Base-by-base conservation (phyloP, 257 asterid species). In the Fraxinus cuspidata region DNA sequence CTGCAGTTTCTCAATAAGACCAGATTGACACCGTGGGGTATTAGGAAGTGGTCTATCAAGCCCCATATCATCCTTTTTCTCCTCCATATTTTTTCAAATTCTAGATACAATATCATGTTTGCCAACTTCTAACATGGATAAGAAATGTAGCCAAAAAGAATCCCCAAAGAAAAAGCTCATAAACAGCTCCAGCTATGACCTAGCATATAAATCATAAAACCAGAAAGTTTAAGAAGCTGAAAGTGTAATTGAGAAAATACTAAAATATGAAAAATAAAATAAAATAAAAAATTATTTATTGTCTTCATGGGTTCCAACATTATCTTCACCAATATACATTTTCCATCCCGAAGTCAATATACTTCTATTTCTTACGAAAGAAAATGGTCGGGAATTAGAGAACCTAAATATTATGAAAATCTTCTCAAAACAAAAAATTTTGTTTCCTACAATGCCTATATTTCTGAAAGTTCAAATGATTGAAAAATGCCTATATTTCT, bases 1-100 rank as follows among this genome's bases (percentile, higher is more conserved):
- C 82, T 81, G 87, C 78, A 89, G 84, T 82, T 91, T 94, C 51
- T 89, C 90, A 51, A 83, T 79, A 82, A 87, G 85, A 79, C 87
- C 88, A 64, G 90, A 84, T 29, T 90, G 89, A 90, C 96, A 88
- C 97, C 93, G 88, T 44, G 88, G 89, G 81, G 86, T 83, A 78
- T 78, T 81, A 77, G 82, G 82, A 83, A 86, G 85, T 78, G 84
- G 89, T 71, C 83, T 75, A 78, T 83, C 83, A 79, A 77, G 85
- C 82, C 80, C 87, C 29, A 56, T 68, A 38, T 79, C 88, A 75
- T 86, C 89, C 79, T 80, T 85, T 80, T 76, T 84, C 85, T 88
- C 92, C 87, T 87, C 97, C 97, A 94, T 92, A 51, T 84, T 76
- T 84, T 86, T 76, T 84, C 86, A 78, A 82, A 82, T 88, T 85